Evolutionary conservation across 768 basidiomycete species (phyloP).

Genomic region (Daedaleopsis sinensis): DNA sequence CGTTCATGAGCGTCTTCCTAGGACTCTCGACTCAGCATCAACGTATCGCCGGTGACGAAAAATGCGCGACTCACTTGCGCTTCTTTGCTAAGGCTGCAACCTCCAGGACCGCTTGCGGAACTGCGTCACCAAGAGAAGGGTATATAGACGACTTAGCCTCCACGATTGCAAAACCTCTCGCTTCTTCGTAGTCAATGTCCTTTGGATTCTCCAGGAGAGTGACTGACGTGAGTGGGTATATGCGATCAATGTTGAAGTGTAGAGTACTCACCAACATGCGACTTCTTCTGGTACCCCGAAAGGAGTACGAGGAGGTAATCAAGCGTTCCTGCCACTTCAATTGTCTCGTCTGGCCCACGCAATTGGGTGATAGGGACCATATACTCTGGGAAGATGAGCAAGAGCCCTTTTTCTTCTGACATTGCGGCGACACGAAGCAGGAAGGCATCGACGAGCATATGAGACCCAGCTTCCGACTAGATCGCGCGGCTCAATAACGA

Average conservation of each 20-base stretch:
- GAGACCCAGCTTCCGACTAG: background rate
- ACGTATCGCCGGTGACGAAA: background rate
- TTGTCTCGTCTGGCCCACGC: background rate
- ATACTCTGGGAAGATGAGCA: background rate
- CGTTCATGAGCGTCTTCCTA: background rate
- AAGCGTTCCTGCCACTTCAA: background rate
- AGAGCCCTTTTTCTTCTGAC: background rate
- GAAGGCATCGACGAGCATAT: background rate
- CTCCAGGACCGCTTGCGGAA: slow-evolving; percentile 1
- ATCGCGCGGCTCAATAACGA: background rate
- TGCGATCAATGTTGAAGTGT: background rate
- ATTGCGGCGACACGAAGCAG: background rate
- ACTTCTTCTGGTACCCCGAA: background rate
- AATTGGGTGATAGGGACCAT: background rate
- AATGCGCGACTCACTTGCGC: background rate
- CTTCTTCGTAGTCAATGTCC: background rate
- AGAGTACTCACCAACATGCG: background rate
- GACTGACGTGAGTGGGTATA: background rate
- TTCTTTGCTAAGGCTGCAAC: background rate
- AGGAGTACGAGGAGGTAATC: background rate
- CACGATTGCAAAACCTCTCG: slow-evolving; percentile 1
- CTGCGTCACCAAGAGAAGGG: background rate
- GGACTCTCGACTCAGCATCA: background rate
- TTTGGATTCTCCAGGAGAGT: background rate
- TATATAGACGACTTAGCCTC: background rate